Conservation (phyloP, 139 green algal species). For the Asterochloris erici region DNA sequence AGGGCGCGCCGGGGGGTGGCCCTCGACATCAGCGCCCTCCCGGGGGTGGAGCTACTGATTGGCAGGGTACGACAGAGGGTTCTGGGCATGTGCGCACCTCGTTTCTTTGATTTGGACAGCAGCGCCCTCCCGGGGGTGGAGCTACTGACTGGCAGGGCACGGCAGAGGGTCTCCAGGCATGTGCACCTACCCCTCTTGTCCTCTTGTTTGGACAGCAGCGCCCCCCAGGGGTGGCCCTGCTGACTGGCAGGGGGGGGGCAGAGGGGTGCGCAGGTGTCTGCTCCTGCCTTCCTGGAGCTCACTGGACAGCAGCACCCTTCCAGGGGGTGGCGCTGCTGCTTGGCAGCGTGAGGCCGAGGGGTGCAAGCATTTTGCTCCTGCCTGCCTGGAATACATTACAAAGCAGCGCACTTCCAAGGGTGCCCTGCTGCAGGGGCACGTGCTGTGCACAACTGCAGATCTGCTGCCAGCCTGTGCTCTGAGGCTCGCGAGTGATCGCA, state of each 20-base stretch:
- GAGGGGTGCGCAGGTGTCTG: too few relatives aligned
- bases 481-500: neutral
- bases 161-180: neutral
- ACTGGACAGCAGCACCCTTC: too few relatives aligned
- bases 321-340: too few relatives aligned
- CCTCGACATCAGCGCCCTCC: slow-evolving; percentile 71
- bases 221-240: too few relatives aligned
- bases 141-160: slow-evolving; percentile 39
- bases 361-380: too few relatives aligned
- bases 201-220: neutral
- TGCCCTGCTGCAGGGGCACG: slow-evolving; percentile 44
- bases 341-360: too few relatives aligned
- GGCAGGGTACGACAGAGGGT: slow-evolving; percentile 8
- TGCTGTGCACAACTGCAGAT: slow-evolving; percentile 52
- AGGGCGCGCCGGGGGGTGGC: slow-evolving; percentile 50
- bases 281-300: too few relatives aligned
- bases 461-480: neutral
- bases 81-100: neutral
- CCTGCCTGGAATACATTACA: too few relatives aligned
- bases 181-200: neutral
- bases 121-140: slow-evolving; percentile 63
- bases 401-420: neutral
- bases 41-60: slow-evolving; percentile 60
- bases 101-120: slow-evolving; percentile 45
- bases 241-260: too few relatives aligned